phyloP scores from a whole-genome alignment of 2,329 filamentous ascomycete genomes.

The Scedosporium aurantiacum region DNA sequence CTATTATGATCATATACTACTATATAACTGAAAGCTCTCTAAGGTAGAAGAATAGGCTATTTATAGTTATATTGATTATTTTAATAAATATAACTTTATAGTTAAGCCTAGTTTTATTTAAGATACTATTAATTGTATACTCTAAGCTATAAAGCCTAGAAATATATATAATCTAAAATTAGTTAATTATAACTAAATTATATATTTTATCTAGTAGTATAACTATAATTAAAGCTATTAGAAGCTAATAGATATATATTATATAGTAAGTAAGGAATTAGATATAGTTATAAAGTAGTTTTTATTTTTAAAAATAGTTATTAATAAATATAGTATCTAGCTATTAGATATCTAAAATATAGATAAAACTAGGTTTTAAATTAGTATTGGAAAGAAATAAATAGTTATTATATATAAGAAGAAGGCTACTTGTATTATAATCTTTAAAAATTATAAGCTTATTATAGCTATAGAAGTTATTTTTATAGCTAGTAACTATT shows the following conservation, averaged over 20 bases:
- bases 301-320: neutral
- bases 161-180: neutral
- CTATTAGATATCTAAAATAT: conserved; percentile 3
- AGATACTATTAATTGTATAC: neutral
- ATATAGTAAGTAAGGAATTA: neutral
- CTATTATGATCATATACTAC: too few species aligned
- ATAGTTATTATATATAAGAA: neutral
- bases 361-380: conserved; percentile 2
- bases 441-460: neutral
- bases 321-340: neutral
- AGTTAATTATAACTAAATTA: conserved; percentile 1
- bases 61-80: conserved; percentile 1
- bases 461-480: neutral
- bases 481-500: neutral
- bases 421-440: neutral
- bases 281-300: neutral
- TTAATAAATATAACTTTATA: neutral
- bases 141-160: neutral
- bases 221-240: conserved; percentile 1
- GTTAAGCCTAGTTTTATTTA: neutral
- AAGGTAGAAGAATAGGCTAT: neutral
- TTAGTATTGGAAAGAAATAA: neutral
- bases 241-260: neutral
- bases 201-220: neutral
- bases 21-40: too few species aligned